A percentile compares a stretch with the other conserved stretches of the same genome.
Conservation (phyloP, 1,139 yeast genomes). For the Sugiyamaella castrensis region DNA sequence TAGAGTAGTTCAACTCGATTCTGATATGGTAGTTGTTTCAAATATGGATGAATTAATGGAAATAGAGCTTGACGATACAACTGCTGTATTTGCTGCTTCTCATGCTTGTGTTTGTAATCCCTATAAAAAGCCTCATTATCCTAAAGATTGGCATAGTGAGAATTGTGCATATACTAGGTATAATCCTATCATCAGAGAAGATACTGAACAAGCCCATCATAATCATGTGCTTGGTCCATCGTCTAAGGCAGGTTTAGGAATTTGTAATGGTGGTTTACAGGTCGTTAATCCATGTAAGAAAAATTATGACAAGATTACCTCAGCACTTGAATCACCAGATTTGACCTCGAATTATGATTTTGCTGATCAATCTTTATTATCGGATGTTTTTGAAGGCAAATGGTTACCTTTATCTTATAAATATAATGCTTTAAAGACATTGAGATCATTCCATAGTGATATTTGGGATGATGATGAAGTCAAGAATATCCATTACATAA, state of each 20-base stretch:
- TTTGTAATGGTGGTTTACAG: constrained; percentile 55
- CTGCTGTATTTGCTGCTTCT: constrained; percentile 50
- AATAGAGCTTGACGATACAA: constrained; percentile 35
- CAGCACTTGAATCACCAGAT: constrained; percentile 38
- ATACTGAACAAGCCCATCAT: constrained; percentile 3
- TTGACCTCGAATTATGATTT: constrained; percentile 45
- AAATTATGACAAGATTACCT: constrained; percentile 40
- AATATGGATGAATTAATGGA: constrained; percentile 59
- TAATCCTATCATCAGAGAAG: constrained; percentile 8
- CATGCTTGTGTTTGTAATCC: constrained; percentile 63
- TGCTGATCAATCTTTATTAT: constrained; percentile 55
- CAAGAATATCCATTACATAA: constrained; percentile 53
- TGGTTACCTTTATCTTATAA: constrained; percentile 52
- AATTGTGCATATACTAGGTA: constrained; percentile 51
- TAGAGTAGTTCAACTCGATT: constrained; percentile 51
- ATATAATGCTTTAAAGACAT: constrained; percentile 54
- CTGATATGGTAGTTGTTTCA: constrained; percentile 52
- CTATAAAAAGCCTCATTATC: constrained; percentile 48
- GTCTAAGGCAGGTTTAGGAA: constrained; percentile 41
- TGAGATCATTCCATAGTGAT: constrained; percentile 43
- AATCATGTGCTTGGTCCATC: constrained; percentile 44
- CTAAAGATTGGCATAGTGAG: constrained; percentile 47
- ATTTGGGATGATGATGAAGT: constrained; percentile 48
- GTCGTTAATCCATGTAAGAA: constrained; percentile 45
- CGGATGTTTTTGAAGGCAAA: constrained; percentile 47